A percentile compares a stretch with the other conserved stretches of the same genome.
phyloP scores from a whole-genome alignment of 257 asterid species.

The Echites panduratus region DNA sequence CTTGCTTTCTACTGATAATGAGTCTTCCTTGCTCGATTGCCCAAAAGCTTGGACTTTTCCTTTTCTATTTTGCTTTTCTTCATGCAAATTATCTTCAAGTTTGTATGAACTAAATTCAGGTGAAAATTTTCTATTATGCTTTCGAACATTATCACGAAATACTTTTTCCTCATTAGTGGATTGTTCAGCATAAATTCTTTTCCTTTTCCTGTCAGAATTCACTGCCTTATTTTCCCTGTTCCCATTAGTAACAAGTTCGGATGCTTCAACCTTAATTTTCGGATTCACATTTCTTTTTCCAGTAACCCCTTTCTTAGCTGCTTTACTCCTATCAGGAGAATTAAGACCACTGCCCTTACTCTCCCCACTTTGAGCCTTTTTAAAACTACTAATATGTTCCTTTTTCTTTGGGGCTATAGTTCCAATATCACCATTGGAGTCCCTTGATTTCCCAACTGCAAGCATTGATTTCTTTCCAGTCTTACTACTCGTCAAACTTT shows the following conservation, averaged over 20 bases:
- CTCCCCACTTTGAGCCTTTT: slow-evolving; percentile 24
- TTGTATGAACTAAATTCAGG: slow-evolving; percentile 15
- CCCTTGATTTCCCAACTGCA: slow-evolving; percentile 9
- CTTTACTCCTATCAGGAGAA: slow-evolving; percentile 17
- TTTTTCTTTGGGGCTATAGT: slow-evolving; percentile 9
- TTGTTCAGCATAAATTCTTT: slow-evolving; percentile 39
- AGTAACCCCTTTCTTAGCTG: slow-evolving; percentile 9
- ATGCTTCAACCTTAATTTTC: slow-evolving; percentile 9
- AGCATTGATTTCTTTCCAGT: slow-evolving; percentile 7
- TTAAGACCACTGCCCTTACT: slow-evolving; percentile 20
- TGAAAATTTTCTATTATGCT: slow-evolving; percentile 18
- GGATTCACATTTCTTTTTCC: slow-evolving; percentile 18
- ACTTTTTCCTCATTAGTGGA: slow-evolving; percentile 20
- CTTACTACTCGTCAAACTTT: slow-evolving; percentile 7
- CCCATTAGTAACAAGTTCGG: slow-evolving; percentile 5
- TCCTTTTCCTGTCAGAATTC: slow-evolving; percentile 41
- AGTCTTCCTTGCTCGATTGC: slow-evolving; percentile 16
- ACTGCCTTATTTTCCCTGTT: slow-evolving; percentile 24
- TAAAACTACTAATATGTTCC: slow-evolving; percentile 6
- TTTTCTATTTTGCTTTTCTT: slow-evolving; percentile 24
- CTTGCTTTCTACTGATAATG: slow-evolving; percentile 21
- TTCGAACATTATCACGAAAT: slow-evolving; percentile 14
- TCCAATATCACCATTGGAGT: not conserved
- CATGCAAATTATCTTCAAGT: slow-evolving; percentile 16
- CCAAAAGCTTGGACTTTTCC: slow-evolving; percentile 24